These are phyloP conservation scores for Fusarium nematophilum DNA, from an alignment of 2,329 filamentous ascomycete species.

Conservation along the genomic window DNA sequence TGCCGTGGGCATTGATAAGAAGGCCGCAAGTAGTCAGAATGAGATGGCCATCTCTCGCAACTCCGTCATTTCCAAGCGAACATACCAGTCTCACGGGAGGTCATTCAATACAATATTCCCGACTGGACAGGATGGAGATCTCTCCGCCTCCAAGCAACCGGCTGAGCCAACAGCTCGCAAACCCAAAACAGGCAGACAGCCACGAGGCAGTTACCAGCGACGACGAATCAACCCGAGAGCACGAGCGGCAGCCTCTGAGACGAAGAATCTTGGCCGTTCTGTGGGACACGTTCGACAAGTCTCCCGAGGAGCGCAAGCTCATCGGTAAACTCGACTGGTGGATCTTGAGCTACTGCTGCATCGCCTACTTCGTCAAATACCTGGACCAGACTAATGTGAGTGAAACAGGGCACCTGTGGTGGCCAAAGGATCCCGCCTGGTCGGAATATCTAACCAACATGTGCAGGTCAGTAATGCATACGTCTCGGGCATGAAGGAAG, in stretches of 20 bases:
- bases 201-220: not conserved
- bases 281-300: conserved; percentile 50
- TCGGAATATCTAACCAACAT: not conserved
- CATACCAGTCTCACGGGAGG: too few relatives aligned
- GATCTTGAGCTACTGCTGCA: conserved; percentile 49
- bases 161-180: not conserved
- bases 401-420: not conserved
- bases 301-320: conserved; percentile 47
- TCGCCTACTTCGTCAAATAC: conserved; percentile 52
- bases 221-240: not conserved
- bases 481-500: conserved; percentile 59
- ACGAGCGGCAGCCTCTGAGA: conserved; percentile 11
- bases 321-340: conserved; percentile 50
- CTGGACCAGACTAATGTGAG: conserved; percentile 47
- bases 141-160: not conserved
- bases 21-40: too few relatives aligned
- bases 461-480: conserved; percentile 50
- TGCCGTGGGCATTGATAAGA: not conserved
- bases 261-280: conserved; percentile 39
- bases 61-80: too few relatives aligned
- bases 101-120: not conserved
- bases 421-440: too few relatives aligned
- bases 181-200: not conserved
- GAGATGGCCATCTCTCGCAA: too few relatives aligned
- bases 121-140: conserved; percentile 4